Evolutionary conservation across 129 eudicot species (phyloP), one percentile per base, ranked within the genome.

Genomic region (Saussurea involucrata): DNA sequence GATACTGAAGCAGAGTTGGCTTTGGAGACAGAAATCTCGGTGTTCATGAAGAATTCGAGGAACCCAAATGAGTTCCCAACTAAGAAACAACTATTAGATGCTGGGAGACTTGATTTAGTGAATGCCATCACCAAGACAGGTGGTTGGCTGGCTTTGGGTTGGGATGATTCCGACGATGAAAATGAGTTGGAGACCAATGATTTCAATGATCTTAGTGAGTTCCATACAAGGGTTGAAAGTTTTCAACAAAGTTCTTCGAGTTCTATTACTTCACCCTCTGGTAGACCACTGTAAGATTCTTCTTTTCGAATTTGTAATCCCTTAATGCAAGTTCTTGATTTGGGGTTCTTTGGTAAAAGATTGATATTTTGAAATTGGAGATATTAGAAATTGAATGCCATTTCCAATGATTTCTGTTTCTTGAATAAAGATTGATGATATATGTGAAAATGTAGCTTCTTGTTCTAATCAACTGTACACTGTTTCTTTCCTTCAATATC

Each of bases 61-160:
- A 85, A 88, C 70, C 98, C 98, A 8, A 79, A 83, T 18, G 78
- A 63, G 79, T 93, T 93, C 72, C 98, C 98, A 21, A 81, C 87
- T 3, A 93, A 76, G 85, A 61, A 86, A 37, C 90, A 93, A 63
- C 74, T 93, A 81, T 40, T 81, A 66, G 80, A 84, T 44, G 94
- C 85, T 63, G 98, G 98, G 4, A 86, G 96, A 65, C 12, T 37
- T 74, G 98, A 93, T 80, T 90, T 93, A 76, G 94, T 85, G 70
- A 81, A 87, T 74, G 94, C 89, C 63, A 87, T 93, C 70, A 33
- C 76, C 24, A 83, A 81, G 70, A 78, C 71, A 68, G 98, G 98
- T 46, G 98, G 98, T 71, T 93, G 98, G 98, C 76, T 88, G 72
- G 81, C 94, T 1, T 33, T 88, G 72, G 98, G 98, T 25, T 93